Evolutionary conservation across 345 rosid species (phyloP), one percentile per base, ranked within the genome.

Genomic region (Hibiscus mutabilis): DNA sequence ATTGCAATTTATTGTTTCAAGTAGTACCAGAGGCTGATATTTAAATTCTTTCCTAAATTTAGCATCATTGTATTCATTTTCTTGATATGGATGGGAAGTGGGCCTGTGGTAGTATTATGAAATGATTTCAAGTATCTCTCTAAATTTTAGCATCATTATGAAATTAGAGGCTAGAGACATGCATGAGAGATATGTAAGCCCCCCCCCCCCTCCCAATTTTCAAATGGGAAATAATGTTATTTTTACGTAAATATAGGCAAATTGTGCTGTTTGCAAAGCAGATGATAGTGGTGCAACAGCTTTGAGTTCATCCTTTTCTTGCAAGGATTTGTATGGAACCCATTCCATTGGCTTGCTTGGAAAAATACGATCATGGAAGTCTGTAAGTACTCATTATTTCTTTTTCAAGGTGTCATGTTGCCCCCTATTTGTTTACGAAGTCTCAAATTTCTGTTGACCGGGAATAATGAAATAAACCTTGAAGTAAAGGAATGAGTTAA

Each of bases 281-380:
- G 99, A 95, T 78, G 93, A 90, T 74, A 86, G 87, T 76, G 96
- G 95, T 73, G 96, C 90, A 60, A 90, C 89, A 69, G 78, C 87
- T 80, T 84, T 95, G 85, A 86, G 96, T 73, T 86, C 91, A 59
- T 83, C 96, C 74, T 75, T 86, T 80, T 86, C 97, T 82, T 88
- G 91, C 75, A 95, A 92, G 80, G 97, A 95, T 79, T 74, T 92
- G 74, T 84, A 83, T 72, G 97, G 99, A 78, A 92, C 97, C 59
- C 88, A 92, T 76, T 83, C 83, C 68, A 84, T 95, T 74, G 97
- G 99, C 57, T 57, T 95, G 75, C 84, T 81, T 81, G 97, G 97
- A 66, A 95, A 95, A 75, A 84, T 95, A 82, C 84, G 99, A 64
- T 89, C 97, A 60, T 90, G 97, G 97, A 95, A 95, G 78, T 90